These are phyloP conservation scores for Spergularia azorica DNA, from an alignment of 179 eudicot genomes.

Conservation along the genomic window DNA sequence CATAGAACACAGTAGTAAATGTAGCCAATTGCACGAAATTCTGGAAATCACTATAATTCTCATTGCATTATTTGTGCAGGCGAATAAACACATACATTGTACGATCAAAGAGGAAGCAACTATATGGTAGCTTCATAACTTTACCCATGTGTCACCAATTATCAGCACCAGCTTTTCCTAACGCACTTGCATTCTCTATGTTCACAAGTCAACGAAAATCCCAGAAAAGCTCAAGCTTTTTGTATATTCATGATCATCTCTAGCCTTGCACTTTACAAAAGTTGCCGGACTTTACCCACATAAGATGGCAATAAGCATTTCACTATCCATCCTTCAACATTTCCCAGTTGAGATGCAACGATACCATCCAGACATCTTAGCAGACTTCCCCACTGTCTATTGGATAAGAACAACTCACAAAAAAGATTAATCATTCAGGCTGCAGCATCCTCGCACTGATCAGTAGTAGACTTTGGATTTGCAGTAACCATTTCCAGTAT, in stretches of 20 bases:
- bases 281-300: slow-evolving; percentile 13
- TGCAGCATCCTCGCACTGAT: slow-evolving; percentile 15
- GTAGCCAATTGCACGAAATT: neutral
- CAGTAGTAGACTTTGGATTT: slow-evolving; percentile 30
- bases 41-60: slow-evolving; percentile 5
- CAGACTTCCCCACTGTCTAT: neutral
- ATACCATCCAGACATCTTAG: slow-evolving; percentile 4
- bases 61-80: slow-evolving; percentile 21
- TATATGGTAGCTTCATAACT: slow-evolving; percentile 20
- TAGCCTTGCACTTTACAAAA: slow-evolving; percentile 20
- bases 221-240: slow-evolving; percentile 1
- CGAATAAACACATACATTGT: slow-evolving; percentile 26
- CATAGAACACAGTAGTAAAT: neutral
- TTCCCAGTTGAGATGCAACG: slow-evolving; percentile 6
- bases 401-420: slow-evolving; percentile 7
- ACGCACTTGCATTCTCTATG: slow-evolving; percentile 21
- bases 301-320: neutral
- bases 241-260: slow-evolving; percentile 16
- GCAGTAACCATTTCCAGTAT: slow-evolving; percentile 64
- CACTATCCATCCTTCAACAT: neutral
- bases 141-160: slow-evolving; percentile 16
- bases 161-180: slow-evolving; percentile 21
- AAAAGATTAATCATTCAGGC: slow-evolving; percentile 8
- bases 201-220: slow-evolving; percentile 5
- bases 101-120: slow-evolving; percentile 8